Evolutionary conservation across 306 rosid genomes (phyloP), one percentile per base, ranked within the genome.

Genomic region (Fragaria nilgerrensis): DNA sequence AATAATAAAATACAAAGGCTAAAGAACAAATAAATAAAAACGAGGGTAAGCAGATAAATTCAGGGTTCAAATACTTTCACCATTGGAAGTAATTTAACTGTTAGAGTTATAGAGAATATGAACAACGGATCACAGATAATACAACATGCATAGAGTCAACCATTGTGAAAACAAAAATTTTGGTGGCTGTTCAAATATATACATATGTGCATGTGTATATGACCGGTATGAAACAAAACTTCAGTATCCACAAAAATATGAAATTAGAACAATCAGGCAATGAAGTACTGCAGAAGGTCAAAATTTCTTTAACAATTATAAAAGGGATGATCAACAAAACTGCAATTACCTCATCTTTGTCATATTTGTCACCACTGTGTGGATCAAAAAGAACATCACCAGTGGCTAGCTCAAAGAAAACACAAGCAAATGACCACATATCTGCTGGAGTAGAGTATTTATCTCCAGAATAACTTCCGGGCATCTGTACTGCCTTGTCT

Each of bases 321-420:
- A 72, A 25, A 4, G 50, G 12, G 64, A 17, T 25, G 29, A 71
- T 16, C 34, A 69, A 29, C 19, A 83, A 43, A 44, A 53, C 34
- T 27, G 53, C 2, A 48, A 86, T 64, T 81, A 90, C 97, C 96
- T 93, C 97, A 75, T 93, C 96, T 84, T 91, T 88, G 49, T 90
- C 97, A 77, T 89, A 93, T 86, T 90, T 90, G 68, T 93, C 97
- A 49, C 94, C 93, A 32, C 93, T 90, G 64, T 90, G 97, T 68
- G 97, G 97, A 84, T 93, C 96, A 84, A 93, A 93, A 75, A 93
- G 88, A 56, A 93, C 93, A 76, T 93, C 97, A 43, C 97, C 96
- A 58, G 97, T 85, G 53, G 89, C 96, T 77, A 93, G 90, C 87
- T 93, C 97, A 47, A 93, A 93, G 77, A 91, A 90, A 82, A 90